A percentile compares a stretch with the other conserved stretches of the same genome.
Conservation (phyloP, 805 yeast species). For the Candida tammaniensis region DNA sequence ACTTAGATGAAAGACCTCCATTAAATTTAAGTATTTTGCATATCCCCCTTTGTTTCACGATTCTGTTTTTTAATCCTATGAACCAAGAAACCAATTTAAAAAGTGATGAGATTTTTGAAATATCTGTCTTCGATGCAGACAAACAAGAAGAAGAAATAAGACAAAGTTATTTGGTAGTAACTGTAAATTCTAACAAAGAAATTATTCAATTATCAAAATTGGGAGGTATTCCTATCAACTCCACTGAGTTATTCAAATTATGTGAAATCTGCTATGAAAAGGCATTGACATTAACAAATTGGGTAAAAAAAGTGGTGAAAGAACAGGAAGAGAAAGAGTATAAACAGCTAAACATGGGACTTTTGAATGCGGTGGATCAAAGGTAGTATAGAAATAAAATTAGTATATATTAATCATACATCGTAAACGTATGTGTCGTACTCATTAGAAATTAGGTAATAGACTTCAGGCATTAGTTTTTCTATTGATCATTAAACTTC, state of each 20-base stretch:
- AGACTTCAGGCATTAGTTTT: too few relatives aligned
- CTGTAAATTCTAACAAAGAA: conserved; percentile 87
- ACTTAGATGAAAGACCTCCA: conserved; percentile 77
- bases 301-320: conserved; percentile 55
- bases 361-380: conserved; percentile 17
- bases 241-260: conserved; percentile 63
- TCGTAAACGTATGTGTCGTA: not conserved
- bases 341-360: conserved; percentile 23
- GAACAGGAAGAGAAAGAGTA: conserved; percentile 53
- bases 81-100: conserved; percentile 67
- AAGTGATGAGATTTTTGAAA: conserved; percentile 59
- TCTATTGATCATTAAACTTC: conserved; percentile 5
- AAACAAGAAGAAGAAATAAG: conserved; percentile 72
- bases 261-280: conserved; percentile 61
- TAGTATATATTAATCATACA: not conserved
- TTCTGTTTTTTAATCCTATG: conserved; percentile 74
- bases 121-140: conserved; percentile 72
- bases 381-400: not conserved
- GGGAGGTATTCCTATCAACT: conserved; percentile 86
- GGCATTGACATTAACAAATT: conserved; percentile 62
- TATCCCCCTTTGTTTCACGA: conserved; percentile 85
- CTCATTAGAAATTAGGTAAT: too few relatives aligned
- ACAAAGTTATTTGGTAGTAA: conserved; percentile 78
- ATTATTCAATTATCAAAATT: conserved; percentile 86
- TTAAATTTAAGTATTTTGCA: conserved; percentile 83